Evolutionary conservation across 352 stramenopile species (phyloP), one percentile per base, ranked within the genome.

Genomic region (Phytophthora syringae): DNA sequence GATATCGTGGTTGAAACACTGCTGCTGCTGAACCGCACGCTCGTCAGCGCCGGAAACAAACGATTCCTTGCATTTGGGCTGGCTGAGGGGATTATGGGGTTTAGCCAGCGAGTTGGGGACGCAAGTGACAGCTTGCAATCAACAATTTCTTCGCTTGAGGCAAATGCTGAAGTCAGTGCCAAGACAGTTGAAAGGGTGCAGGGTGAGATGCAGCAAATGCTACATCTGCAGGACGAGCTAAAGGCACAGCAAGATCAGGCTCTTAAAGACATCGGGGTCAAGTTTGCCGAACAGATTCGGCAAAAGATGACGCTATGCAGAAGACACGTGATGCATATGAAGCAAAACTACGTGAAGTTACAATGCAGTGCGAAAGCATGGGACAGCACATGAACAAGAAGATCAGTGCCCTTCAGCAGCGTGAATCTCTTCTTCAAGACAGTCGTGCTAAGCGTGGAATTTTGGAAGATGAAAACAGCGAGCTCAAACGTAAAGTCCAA

Each of bases 331-430:
- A 92, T 1, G 53, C 72, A 28, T 93, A 92, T 52, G 84, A 95
- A 57, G 62, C 48, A 7, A 90, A 93, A 47, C 48, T 94, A 3
- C 72, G 72, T 18, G 76, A 90, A 53, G 61, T 90, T 1, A 89
- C 70, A 40, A 67, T 72, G 25, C 82, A 93, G 36, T 92, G 82
- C 48, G 84, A 93, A 57, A 80, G 66, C 24, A 81, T 93, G 68
- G 76, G 76, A 4, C 82, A 90, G 53, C 76, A 89, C 15, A 85
- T 92, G 77, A 92, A 86, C 71, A 91, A 94, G 50, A 88, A 90
- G 37, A 79, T 86, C 24, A 77, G 61, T 34, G 69, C 78, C 24
- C 36, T 93, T 28, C 84, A 92, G 51, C 80, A 95, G 34, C 77
- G 84, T 12, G 83, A 93, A 50, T 74, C 85, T 22, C 67, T 91